phyloP scores from a whole-genome alignment of 805 yeast genomes.

The Maudiozyma barnettii region DNA sequence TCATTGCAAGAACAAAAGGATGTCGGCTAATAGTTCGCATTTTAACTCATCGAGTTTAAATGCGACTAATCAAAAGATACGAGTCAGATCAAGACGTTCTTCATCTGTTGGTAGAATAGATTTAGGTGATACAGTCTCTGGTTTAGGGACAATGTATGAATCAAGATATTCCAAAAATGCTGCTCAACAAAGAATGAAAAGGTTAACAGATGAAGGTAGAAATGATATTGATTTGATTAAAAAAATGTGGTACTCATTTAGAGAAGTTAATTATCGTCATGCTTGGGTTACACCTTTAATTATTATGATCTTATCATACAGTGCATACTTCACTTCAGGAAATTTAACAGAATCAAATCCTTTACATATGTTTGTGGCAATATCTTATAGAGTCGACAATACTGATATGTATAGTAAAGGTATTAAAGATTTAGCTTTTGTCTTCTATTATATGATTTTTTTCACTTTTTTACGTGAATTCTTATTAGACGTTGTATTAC shows the following conservation, averaged over 20 bases:
- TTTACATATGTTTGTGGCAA: constrained; percentile 50
- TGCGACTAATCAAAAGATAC: neutral
- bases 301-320: constrained; percentile 34
- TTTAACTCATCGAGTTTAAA: neutral
- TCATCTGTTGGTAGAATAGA: constrained; percentile 70
- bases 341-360: constrained; percentile 51
- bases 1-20: no score
- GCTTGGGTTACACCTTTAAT: constrained; percentile 68
- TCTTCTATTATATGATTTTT: constrained; percentile 68
- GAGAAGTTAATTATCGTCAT: constrained; percentile 34
- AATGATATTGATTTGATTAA: constrained; percentile 45
- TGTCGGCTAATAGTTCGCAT: neutral
- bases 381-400: constrained; percentile 55
- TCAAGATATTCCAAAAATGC: constrained; percentile 36
- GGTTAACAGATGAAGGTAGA: constrained; percentile 17
- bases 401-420: constrained; percentile 80
- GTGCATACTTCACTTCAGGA: constrained; percentile 44
- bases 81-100: constrained; percentile 30
- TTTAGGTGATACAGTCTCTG: constrained; percentile 63
- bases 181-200: constrained; percentile 6
- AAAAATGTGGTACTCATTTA: constrained; percentile 48
- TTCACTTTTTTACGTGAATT: constrained; percentile 90
- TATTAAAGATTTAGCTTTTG: constrained; percentile 67
- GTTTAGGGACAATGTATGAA: constrained; percentile 55
- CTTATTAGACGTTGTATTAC: constrained; percentile 68